These are phyloP conservation scores for Hydnum rufescens DNA, from an alignment of 768 basidiomycete genomes.

Conservation along the genomic window DNA sequence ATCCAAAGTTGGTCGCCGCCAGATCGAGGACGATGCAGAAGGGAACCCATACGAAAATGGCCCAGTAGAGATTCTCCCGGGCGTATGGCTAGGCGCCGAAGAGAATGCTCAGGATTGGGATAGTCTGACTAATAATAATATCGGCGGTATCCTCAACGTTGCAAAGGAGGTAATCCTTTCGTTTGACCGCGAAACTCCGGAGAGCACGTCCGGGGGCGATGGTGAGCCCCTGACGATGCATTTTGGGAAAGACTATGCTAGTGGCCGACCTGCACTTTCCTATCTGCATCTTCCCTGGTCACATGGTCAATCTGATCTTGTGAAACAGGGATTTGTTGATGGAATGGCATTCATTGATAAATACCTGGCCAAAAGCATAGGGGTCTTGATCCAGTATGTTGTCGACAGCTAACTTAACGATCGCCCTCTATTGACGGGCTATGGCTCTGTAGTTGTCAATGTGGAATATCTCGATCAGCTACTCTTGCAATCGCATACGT, in stretches of 20 bases:
- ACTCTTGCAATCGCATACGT: constrained; percentile 80
- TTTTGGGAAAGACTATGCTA: constrained; percentile 43
- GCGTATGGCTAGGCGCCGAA: constrained; percentile 79
- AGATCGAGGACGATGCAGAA: constrained; percentile 7
- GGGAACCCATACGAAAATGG: constrained; percentile 49
- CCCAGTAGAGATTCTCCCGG: constrained; percentile 67
- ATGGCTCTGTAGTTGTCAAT: constrained; percentile 50
- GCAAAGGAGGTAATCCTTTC: constrained; percentile 77
- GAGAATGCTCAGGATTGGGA: constrained; percentile 77
- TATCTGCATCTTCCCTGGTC: constrained; percentile 87
- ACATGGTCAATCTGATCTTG: constrained; percentile 82
- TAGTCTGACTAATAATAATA: constrained; percentile 45
- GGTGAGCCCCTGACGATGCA: constrained; percentile 23
- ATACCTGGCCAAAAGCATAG: constrained; percentile 53
- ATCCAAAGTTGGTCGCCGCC: constrained; percentile 3
- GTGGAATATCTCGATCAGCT: constrained; percentile 80
- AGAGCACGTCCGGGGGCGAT: not conserved
- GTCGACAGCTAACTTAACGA: not conserved
- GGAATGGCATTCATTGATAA: constrained; percentile 72
- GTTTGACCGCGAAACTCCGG: constrained; percentile 30
- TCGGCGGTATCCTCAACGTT: constrained; percentile 72
- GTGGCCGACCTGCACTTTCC: constrained; percentile 59
- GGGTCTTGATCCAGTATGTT: constrained; percentile 70
- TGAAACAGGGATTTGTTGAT: constrained; percentile 51
- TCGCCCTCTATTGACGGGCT: constrained; percentile 8